Evolutionary conservation across 176 grass and related monocot species (phyloP).

Genomic region (Carex kokanica): DNA sequence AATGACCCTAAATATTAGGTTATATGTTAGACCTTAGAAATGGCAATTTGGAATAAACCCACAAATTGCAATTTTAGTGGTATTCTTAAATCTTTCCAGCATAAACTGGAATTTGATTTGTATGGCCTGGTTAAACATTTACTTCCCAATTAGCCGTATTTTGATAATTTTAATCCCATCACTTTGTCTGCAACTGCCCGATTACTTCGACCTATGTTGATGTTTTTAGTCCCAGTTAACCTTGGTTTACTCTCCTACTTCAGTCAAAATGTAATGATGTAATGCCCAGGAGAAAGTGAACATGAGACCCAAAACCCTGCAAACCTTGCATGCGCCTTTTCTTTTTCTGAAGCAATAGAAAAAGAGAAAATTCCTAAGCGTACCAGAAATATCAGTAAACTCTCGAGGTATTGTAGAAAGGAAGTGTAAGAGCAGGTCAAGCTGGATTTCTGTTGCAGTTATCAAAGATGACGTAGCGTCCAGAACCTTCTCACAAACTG

Average conservation of each 20-base stretch:
- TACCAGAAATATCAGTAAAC: conserved; percentile 80
- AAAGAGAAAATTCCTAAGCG: not conserved
- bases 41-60: not conserved
- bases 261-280: not conserved
- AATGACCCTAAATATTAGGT: conserved; percentile 52
- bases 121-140: not conserved
- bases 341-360: conserved; percentile 3
- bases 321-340: not conserved
- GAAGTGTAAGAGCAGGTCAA: conserved; percentile 78
- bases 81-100: not conserved
- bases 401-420: conserved; percentile 86
- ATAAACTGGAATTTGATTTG: not conserved
- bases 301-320: not conserved
- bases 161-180: not conserved
- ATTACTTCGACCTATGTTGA: not conserved
- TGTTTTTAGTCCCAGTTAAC: not conserved
- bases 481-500: conserved; percentile 87
- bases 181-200: not conserved
- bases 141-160: not conserved
- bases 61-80: not conserved
- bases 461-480: conserved; percentile 66
- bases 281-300: not conserved
- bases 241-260: not conserved
- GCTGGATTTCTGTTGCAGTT: conserved; percentile 54
- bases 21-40: not conserved